phyloP scores from a whole-genome alignment of 2,329 filamentous ascomycete species.

The Ophiostoma triangulosporum region DNA sequence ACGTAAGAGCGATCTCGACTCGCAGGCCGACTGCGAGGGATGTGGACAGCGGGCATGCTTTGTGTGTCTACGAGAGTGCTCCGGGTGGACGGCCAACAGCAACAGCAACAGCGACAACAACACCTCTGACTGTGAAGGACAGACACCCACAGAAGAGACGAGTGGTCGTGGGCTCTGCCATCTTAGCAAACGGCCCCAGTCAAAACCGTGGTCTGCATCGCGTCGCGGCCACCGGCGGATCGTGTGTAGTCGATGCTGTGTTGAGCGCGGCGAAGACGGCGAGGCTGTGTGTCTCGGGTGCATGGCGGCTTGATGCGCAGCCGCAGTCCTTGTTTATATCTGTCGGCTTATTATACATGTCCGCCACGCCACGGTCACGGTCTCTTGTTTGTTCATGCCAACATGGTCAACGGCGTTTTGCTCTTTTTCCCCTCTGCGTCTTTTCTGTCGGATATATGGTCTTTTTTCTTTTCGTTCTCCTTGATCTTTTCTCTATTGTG shows the following conservation, averaged over 20 bases:
- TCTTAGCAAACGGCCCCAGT: neutral
- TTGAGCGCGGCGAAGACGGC: constrained; percentile 49
- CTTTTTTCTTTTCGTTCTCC: no score
- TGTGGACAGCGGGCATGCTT: constrained; percentile 52
- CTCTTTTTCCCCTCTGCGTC: neutral
- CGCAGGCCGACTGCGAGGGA: constrained; percentile 48
- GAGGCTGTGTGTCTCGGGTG: constrained; percentile 56
- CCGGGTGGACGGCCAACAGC: constrained; percentile 29
- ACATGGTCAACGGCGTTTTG: no score
- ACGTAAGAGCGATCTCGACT: constrained; percentile 51
- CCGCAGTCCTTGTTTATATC: no score
- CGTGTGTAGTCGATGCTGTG: constrained; percentile 55
- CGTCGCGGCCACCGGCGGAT: constrained; percentile 34
- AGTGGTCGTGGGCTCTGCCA: neutral
- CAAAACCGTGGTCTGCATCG: constrained; percentile 22
- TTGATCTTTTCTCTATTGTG: no score
- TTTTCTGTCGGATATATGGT: neutral
- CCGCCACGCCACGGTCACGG: no score
- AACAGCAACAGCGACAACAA: constrained; percentile 3
- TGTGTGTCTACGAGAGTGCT: constrained; percentile 53
- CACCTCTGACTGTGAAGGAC: neutral
- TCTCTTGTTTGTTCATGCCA: no score
- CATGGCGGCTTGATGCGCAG: constrained; percentile 20
- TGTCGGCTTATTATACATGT: no score
- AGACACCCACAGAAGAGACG: neutral